Evolutionary conservation across 2,329 filamentous ascomycete genomes (phyloP), one percentile per base, ranked within the genome.

Genomic region (Aspergillus sp.): DNA sequence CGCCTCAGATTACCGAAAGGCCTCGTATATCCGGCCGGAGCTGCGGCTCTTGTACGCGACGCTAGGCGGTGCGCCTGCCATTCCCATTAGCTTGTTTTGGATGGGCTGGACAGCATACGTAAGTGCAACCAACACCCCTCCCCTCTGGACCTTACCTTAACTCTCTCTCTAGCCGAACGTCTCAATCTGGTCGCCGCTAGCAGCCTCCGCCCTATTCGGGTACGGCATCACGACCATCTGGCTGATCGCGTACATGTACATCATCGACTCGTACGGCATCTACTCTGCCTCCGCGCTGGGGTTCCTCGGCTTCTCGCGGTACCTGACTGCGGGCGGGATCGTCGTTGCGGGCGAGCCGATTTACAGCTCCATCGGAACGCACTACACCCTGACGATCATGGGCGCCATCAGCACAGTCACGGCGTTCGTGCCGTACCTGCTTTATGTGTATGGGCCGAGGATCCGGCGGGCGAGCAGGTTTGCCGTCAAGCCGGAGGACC

Each of bases 81-180:
- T 77, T 4, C 71, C 72, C 0, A 56, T 74, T 17, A 60, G 58
- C 1, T 53, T 76, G 4, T 75, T 78, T 45, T 77, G 72, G 72
- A 71, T 78, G 55, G 73, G 63, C 1, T 77, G 72, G 73, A 74
- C 68, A 0, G 45, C 49, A 24, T 51, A 41, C 22, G 46, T 50
- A 42, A 24, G 40, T 35, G 6, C 15, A 39, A 53, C 61, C 14
- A n/a, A 16, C 26, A 15, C 16, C 11, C 20, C 4, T 15, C 20
- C 8, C 10, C 14, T 15, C 13, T 4, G 4, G 8, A 6, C 8
- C 20, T 36, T 69, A 15, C 26, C 14, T 11, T 26, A 32, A 32
- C 31, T 22, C 19, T 15, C 24, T 12, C 11, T 25, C 11, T 12
- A 34, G 49, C 0, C 49, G 24, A 51, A 36, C 2, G 66, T 74